Conservation (phyloP, 2,329 filamentous ascomycete genomes). For the Aspergillus sp. region DNA sequence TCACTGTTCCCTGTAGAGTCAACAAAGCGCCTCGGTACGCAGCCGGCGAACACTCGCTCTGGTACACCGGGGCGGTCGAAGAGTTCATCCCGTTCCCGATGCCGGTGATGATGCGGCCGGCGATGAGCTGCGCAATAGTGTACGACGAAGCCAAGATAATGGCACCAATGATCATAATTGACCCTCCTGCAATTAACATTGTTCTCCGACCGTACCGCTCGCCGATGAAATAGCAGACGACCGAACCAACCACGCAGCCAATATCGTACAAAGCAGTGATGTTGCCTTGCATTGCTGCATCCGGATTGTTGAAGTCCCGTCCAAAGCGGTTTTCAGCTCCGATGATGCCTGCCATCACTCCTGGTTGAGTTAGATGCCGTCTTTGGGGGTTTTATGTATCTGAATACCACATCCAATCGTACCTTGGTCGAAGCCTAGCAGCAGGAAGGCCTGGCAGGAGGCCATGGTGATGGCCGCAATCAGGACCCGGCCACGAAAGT, state of each 20-base stretch:
- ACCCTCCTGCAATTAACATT: conserved; percentile 41
- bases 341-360: conserved; percentile 40
- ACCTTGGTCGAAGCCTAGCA: conserved; percentile 51
- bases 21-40: conserved; percentile 23
- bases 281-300: conserved; percentile 39
- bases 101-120: conserved; percentile 47
- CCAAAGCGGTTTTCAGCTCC: conserved; percentile 42
- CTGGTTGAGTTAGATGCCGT: neutral
- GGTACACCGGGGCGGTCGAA: conserved; percentile 25
- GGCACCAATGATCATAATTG: conserved; percentile 32
- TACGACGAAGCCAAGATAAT: conserved; percentile 37
- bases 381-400: neutral
- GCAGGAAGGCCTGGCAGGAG: conserved; percentile 40
- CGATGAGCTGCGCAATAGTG: conserved; percentile 45
- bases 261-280: conserved; percentile 30
- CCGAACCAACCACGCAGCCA: conserved; percentile 31
- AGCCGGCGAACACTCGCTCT: conserved; percentile 29
- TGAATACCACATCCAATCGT: neutral
- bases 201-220: conserved; percentile 43
- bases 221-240: conserved; percentile 37
- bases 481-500: conserved; percentile 19
- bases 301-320: conserved; percentile 37
- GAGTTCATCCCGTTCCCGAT: conserved; percentile 32
- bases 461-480: conserved; percentile 29
- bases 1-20: conserved; percentile 25